Evolutionary conservation across 2,329 filamentous ascomycete genomes (phyloP), one percentile per base, ranked within the genome.

Genomic region (Drechslera avenae): DNA sequence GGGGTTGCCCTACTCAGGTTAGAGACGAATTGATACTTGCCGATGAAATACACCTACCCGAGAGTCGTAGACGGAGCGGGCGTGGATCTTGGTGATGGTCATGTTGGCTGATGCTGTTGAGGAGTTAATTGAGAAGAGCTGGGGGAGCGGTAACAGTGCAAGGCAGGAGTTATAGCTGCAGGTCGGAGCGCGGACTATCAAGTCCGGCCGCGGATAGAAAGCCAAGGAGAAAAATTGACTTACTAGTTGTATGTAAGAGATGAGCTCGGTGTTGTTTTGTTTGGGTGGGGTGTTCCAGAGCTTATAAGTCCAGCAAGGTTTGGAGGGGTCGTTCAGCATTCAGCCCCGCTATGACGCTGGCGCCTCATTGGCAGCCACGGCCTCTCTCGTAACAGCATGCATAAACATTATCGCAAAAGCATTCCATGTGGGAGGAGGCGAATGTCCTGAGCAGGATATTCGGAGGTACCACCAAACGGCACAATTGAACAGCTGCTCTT

Each of bases 11-110:
- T 66, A 31, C n/a, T 64, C 42, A 66, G 54, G 23, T 32, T 31
- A 35, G 31, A 36, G 16, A 47, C 7, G 17, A 4, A 19, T 21
- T 19, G 28, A 31, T 30, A 23, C 21, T 23, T 23, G 4, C 2
- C 21, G 19, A 33, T 21, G 42, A 39, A 5, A 32, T 41, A 4
- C 13, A 58, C 63, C 17, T 65, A 66, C 63, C 67, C 94, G 93
- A 78, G 94, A 97, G 86, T 99, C 94, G 86, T 81, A 99, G 83
- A 99, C 91, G 74, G 88, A 92, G 76, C 94, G 79, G 60, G 78
- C 78, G 76, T 81, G 78, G 70, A 81, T 80, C 75, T 80, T 80
- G 65, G 74, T 75, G 73, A 81, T 81, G 64, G 89, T 82, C 94
- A 99, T 99, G 66, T 75, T 92, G 46, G 49, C 46, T 54, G 37